These are phyloP conservation scores for Phytophthora cryptogea DNA, from an alignment of 352 stramenopile genomes.

Conservation along the genomic window DNA sequence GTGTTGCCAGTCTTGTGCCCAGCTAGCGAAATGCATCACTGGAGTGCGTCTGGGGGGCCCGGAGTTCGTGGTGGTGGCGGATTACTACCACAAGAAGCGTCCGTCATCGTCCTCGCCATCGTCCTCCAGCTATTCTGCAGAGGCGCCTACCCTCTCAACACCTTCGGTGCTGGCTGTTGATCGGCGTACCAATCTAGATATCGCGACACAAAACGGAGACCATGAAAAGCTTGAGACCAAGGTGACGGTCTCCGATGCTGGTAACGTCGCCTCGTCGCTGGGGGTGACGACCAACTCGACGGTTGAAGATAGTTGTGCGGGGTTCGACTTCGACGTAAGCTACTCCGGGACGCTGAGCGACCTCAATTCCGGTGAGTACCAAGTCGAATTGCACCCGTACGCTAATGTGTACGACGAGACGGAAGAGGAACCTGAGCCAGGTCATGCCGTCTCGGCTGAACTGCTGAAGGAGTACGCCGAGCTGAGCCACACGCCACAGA, in stretches of 20 bases:
- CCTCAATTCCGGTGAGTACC: constrained; percentile 21
- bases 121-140: constrained; percentile 7
- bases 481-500: constrained; percentile 4
- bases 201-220: not conserved
- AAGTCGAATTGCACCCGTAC: constrained; percentile 9
- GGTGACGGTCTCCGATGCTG: constrained; percentile 14
- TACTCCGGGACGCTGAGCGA: constrained; percentile 26
- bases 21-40: constrained; percentile 34
- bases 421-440: constrained; percentile 23
- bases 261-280: constrained; percentile 13
- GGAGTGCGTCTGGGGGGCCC: constrained; percentile 23
- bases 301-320: constrained; percentile 23
- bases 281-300: constrained; percentile 22
- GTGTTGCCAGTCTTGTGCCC: constrained; percentile 41
- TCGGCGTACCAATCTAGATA: constrained; percentile 7
- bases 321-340: constrained; percentile 26
- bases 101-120: not conserved
- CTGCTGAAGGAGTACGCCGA: constrained; percentile 24
- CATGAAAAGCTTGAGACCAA: constrained; percentile 5
- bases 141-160: constrained; percentile 7
- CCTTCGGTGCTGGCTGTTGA: constrained; percentile 13
- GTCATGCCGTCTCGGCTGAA: constrained; percentile 8
- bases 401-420: constrained; percentile 7
- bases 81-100: constrained; percentile 26
- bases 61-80: constrained; percentile 33